Evolutionary conservation across 768 basidiomycete species (phyloP), one percentile per base, ranked within the genome.

Genomic region (Lactarius deliciosus): DNA sequence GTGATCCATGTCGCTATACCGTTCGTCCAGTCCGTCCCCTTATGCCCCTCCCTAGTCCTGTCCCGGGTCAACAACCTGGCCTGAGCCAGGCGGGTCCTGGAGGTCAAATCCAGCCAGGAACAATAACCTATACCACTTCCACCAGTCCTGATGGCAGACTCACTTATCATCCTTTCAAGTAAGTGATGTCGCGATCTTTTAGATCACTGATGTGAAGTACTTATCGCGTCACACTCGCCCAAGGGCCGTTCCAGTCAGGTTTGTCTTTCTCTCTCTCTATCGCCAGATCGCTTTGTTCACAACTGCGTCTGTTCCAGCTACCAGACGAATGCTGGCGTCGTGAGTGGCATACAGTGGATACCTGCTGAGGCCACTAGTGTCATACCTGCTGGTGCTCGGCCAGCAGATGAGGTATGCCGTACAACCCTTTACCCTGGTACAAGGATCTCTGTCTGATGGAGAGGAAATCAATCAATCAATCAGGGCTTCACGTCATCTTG

Each of bases 221-320:
- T 65, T 72, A 58, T 58, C 63, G 64, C 64, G 64, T 70, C 68
- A 66, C 60, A 53, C 47, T 72, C 70, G 47, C 64, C 53, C 43
- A 65, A 91, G 90, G 78, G 90, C 89, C 63, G 86, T 90, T 47
- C 76, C 87, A 64, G 89, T 90, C 45, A 91, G 89, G 91, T 90
- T 74, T 61, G 78, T 75, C 54, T 61, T 43, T 38, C 63, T 22
- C 36, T 61, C 50, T 61, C 50, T 64, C 63, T 36, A 58, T 45
- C 50, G 9, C 25, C 8, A 43, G 25, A 53, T 58, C 57, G 43
- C 41, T 36, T 57, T 34, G 38, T 25, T 50, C 54, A 56, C 11
- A 16, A 16, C 15, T 22, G 4, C 28, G 45, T 53, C 50, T 16
- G n/a, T 32, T 41, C 43, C 63, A 92, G 91, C 72, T 92, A 92